Base-by-base conservation (phyloP, 129 eudicot genomes). In the Flaveria brownii region DNA sequence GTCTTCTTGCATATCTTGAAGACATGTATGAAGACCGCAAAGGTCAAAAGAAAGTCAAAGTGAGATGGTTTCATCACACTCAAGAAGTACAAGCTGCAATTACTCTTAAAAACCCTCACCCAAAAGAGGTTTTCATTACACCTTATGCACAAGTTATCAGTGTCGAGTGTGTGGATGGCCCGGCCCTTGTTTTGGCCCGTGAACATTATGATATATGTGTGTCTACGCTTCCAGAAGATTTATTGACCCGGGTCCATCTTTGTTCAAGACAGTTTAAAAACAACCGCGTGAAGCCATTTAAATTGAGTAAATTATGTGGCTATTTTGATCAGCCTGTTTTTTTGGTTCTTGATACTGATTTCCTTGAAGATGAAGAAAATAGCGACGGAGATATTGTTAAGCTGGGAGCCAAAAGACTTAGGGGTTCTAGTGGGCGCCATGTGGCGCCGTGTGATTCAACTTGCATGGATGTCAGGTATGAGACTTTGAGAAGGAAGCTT, bases 1-100 rank as follows among this genome's bases (percentile, higher is more conserved):
- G 85, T 23, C 88, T 89, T 76, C 83, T 95, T 68, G 99, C 99
- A 55, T 95, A 95, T 78, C 77, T 95, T 22, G 99, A 95, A 83
- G 99, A 95, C 77, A 86, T 95, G 99, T 95, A 95, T 5, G 99
- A 95, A 82, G 97, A 95, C 69, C 74, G 85, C 57, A 95, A 95
- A 55, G 82, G 92, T 72, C 97, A 91, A 80, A 95, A 89, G 84
- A 95, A 95, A 70, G 97, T 95, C 65, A 95, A 89, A 89, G 99
- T 95, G 80, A 85, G 96, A 81, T 95, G 99, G 99, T 95, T 95
- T 84, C 99, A 95, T 81, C 88, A 87, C 73, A 89, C 83, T 73
- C 86, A 79, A 82, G 99, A 91, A 87, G 97, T 95, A 30, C 85
- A 81, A 71, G 94, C 84, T 41, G 85, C 77, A 43, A 83, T 89